phyloP scores from a whole-genome alignment of 2,329 filamentous ascomycete genomes.

The Torrubiella hemipterigena region DNA sequence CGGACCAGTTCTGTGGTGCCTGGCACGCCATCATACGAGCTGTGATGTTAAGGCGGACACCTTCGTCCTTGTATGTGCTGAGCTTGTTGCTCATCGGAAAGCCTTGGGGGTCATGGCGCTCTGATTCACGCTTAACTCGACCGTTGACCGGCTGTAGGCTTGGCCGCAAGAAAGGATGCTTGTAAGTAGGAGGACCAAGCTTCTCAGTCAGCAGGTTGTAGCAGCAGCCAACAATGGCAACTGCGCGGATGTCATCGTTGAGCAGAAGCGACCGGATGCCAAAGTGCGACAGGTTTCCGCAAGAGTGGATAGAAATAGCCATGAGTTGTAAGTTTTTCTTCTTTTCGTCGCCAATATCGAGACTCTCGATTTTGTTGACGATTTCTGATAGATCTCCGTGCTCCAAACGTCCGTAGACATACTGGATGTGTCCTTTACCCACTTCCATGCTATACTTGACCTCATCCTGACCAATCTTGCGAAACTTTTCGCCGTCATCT shows the following conservation, averaged over 20 bases:
- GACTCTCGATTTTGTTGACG: constrained; percentile 43
- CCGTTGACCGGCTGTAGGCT: constrained; percentile 54
- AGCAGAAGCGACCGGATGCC: constrained; percentile 76
- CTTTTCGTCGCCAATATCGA: constrained; percentile 10
- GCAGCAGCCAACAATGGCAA: constrained; percentile 94
- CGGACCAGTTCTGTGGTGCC: constrained; percentile 85
- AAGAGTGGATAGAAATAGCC: constrained; percentile 93
- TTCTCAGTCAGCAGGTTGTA: constrained; percentile 94
- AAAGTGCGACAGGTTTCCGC: constrained; percentile 93
- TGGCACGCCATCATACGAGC: constrained; percentile 98
- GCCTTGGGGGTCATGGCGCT: constrained; percentile 72
- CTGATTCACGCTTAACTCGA: constrained; percentile 55
- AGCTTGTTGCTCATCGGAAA: constrained; percentile 83
- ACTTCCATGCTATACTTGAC: constrained; percentile 43
- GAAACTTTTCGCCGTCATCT: constrained; percentile 16
- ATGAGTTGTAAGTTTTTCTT: constrained; percentile 46
- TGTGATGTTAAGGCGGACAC: constrained; percentile 84
- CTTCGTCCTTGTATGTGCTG: constrained; percentile 42
- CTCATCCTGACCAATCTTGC: constrained; percentile 7
- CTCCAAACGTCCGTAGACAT: constrained; percentile 63
- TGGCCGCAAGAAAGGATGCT: constrained; percentile 65
- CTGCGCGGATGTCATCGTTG: constrained; percentile 75
- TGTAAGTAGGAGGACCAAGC: constrained; percentile 76
- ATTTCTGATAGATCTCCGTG: constrained; percentile 61
- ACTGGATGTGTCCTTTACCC: constrained; percentile 61